Evolutionary conservation across 1,139 yeast genomes (phyloP), one percentile per base, ranked within the genome.

Genomic region (Debaryomyces singareniensis): DNA sequence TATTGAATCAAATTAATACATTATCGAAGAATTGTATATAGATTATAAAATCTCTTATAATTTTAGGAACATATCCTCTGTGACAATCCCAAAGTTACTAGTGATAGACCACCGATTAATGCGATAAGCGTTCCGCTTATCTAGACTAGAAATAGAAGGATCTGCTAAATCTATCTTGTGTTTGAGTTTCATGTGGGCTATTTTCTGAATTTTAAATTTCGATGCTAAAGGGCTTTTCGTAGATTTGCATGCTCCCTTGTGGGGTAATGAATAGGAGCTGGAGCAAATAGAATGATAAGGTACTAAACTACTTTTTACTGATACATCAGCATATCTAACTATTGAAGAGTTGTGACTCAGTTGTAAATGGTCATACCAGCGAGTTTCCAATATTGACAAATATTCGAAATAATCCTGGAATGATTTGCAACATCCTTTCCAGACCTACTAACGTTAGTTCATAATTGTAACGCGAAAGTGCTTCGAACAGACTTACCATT

Each of bases 341-440:
- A 16, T n/a, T 7, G 34, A 25, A 12, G 13, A 21, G 5, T 31
- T 31, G 18, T 31, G 28, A 21, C 29, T 31, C 34, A 31, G 34
- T 24, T 21, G 26, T 16, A 28, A 22, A 10, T 33, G 24, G 11
- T 36, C 34, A 18, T 36, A 34, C 40, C 40, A 36, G 20, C 25
- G 20, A 38, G 44, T 43, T 45, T 42, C 60, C 36, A 42, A 51
- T 40, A 38, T 45, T 37, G 48, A 40, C 15, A 51, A 33, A 29
- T 48, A 51, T 20, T 39, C 43, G 30, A 40, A 51, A 29, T 51
- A 51, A 9, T 29, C 31, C 18, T 45, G 44, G 16, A 47, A 39
- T 2, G 33, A 27, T 4, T 26, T 24, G 16, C 33, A 32, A n/a
- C 43, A 35, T 7, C 26, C 34, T 25, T 40, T 43, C 57, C 57